Base-by-base conservation (phyloP, 2,329 filamentous ascomycete species). In the Monosporascus sp. region DNA sequence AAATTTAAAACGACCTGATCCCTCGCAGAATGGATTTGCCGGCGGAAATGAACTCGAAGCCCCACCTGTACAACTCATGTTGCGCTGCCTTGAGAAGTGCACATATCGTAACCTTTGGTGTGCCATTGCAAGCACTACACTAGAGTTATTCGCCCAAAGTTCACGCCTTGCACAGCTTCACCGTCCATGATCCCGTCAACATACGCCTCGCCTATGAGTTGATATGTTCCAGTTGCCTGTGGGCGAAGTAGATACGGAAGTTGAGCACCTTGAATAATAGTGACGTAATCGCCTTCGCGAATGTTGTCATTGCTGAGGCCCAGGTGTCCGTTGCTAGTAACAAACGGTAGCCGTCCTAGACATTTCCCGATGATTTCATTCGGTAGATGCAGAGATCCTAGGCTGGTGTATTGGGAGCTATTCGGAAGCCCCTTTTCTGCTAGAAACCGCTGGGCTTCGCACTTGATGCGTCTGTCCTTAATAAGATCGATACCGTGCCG, bases 131-230 rank as follows among this genome's bases (percentile, higher is more conserved):
- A n/a, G 5, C 24, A 25, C 24, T 25, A 55, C 7, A 44, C 47
- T 43, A 55, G 17, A 48, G 41, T 24, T 4, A 55, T 20, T 43
- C 43, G 31, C 37, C 8, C 44, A 20, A 50, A 55, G 15, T 22
- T 43, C 37, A 47, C 35, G 24, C 47, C 53, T 35, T n/a, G 31
- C 25, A 50, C 9, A 7, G 50, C 7, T 24, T 55, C 53, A 3
- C 53, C 53, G 41, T 55, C 53, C 50, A 55, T 55, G 43, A 55
- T 53, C 17, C 47, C 50, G 24, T 55, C 50, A 6, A 55, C 27
- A 38, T 55, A 50, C 5, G 53, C 47, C 24, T 55, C 54, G 39
- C 49, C 54, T 17, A 54, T 18, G n/a, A 54, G 39, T 3, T 50
- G 39, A 39, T 49, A 56, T 44, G 9, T 18, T 25, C 51, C 49